Percentiles rank a stretch among this genome's conserved stretches.
Evolutionary conservation across 1,139 yeast genomes (phyloP).

Genomic region (Hyphopichia pseudoburtonii): DNA sequence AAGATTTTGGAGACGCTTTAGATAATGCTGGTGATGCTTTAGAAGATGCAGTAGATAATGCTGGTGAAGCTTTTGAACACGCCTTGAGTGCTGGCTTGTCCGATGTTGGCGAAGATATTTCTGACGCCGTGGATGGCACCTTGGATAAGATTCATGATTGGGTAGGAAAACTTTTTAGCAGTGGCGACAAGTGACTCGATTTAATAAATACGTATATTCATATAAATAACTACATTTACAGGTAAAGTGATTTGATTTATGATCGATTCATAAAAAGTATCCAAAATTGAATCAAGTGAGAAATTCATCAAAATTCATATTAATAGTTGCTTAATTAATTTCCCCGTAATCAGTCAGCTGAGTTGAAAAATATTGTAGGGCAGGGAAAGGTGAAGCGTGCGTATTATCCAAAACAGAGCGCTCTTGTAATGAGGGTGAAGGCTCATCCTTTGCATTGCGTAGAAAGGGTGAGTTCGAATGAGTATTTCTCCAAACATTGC

Average conservation of each 20-base stretch:
- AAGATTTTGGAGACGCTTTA: constrained; percentile 14
- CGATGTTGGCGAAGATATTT: background rate
- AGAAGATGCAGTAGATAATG: constrained; percentile 12
- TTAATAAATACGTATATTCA: constrained; percentile 5
- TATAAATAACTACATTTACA: background rate
- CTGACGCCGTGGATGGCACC: background rate
- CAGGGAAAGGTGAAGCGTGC: constrained; percentile 11
- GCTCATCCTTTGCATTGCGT: constrained; percentile 8
- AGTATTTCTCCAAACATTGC: constrained; percentile 10
- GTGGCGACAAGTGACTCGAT: background rate
- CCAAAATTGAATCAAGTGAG: too few relatives aligned
- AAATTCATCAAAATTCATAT: too few relatives aligned
- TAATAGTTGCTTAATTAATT: too few relatives aligned
- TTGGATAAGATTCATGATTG: background rate
- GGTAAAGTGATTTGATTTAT: too few relatives aligned
- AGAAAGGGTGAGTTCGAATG: constrained; percentile 30
- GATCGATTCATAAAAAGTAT: too few relatives aligned
- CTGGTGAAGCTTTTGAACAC: background rate
- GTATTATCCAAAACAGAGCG: background rate
- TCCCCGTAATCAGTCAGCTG: constrained; percentile 12
- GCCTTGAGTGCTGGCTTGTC: background rate
- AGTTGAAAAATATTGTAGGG: constrained; percentile 15
- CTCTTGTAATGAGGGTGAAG: constrained; percentile 2
- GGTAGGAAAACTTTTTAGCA: background rate
- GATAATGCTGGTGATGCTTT: constrained; percentile 12